Evolutionary conservation across 495 filamentous ascomycete species (phyloP).

Genomic region (Lichina pygmaea): DNA sequence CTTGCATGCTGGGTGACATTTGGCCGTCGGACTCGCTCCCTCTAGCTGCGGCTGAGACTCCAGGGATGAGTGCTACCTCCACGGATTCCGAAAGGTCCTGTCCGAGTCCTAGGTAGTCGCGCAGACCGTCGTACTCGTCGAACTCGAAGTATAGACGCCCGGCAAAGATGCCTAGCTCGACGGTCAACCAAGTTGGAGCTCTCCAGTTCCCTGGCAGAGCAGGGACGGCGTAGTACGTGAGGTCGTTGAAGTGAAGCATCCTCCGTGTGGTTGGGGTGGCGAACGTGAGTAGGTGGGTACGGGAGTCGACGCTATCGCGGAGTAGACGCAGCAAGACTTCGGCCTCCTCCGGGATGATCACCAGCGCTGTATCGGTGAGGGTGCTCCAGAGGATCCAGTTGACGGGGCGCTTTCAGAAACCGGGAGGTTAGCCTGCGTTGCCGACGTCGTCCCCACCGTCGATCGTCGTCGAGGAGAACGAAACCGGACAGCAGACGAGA

Average conservation of each 20-base stretch:
- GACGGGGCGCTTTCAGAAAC: conserved; percentile 14
- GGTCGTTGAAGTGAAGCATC: conserved; percentile 24
- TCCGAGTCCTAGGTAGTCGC: conserved; percentile 7
- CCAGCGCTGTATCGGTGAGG: conserved; percentile 13
- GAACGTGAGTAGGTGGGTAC: conserved; percentile 20
- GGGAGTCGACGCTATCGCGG: conserved; percentile 3
- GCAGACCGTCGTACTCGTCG: conserved; percentile 12
- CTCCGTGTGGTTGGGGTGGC: conserved; percentile 22
- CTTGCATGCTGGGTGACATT: not conserved
- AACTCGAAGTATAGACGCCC: conserved; percentile 27
- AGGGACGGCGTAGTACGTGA: conserved; percentile 21
- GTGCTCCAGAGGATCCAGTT: conserved; percentile 22
- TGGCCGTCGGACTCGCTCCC: not conserved
- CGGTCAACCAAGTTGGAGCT: conserved; percentile 17
- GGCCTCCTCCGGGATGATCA: conserved; percentile 28
- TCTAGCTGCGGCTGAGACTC: not conserved
- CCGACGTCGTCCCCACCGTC: not conserved
- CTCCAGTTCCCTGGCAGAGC: conserved; percentile 11
- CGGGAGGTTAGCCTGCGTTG: too few species aligned
- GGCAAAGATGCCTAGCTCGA: conserved; percentile 27
- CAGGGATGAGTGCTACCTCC: not conserved
- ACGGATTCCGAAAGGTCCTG: not conserved
- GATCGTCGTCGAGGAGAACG: not conserved
- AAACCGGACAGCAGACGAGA: conserved; percentile 4
- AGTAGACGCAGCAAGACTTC: conserved; percentile 18